Evolutionary conservation across 768 basidiomycete genomes (phyloP).

Genomic region (Rhizopogon sp.): DNA sequence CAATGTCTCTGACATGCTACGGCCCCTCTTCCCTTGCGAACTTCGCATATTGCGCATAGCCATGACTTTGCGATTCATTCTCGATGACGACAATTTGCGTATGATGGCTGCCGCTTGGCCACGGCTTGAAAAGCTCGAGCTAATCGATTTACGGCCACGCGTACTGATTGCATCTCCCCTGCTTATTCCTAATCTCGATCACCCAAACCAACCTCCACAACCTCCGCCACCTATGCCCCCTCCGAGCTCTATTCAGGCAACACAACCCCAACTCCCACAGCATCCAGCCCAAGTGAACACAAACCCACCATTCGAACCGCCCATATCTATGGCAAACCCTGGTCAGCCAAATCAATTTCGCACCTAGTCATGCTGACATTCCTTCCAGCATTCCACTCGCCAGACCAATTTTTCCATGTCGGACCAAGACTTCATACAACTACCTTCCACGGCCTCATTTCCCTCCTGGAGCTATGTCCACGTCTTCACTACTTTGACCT

Average conservation of each 20-base stretch:
- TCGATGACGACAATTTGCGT: neutral
- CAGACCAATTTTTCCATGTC: neutral
- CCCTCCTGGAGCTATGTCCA: neutral
- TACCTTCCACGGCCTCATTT: neutral
- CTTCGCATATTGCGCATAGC: neutral
- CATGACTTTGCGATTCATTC: neutral
- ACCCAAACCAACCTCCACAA: neutral
- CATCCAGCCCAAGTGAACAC: too few species aligned
- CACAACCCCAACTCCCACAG: neutral
- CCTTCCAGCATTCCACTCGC: neutral
- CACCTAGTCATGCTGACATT: neutral
- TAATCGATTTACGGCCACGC: neutral
- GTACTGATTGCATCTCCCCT: neutral
- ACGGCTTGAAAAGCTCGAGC: neutral
- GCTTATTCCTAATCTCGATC: too few species aligned
- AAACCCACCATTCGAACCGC: too few species aligned
- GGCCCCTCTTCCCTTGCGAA: neutral
- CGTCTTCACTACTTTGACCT: slow-evolving; percentile 2
- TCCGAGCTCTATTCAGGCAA: neutral
- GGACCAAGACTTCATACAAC: neutral
- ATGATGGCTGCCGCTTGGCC: neutral
- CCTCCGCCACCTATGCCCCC: neutral
- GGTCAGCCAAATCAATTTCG: neutral
- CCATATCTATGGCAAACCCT: neutral
- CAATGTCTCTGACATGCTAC: neutral